Percentiles rank a stretch among this genome's conserved stretches.
Evolutionary conservation across 116 monocot species (phyloP).

Genomic region (Dioscorea cayenensis): DNA sequence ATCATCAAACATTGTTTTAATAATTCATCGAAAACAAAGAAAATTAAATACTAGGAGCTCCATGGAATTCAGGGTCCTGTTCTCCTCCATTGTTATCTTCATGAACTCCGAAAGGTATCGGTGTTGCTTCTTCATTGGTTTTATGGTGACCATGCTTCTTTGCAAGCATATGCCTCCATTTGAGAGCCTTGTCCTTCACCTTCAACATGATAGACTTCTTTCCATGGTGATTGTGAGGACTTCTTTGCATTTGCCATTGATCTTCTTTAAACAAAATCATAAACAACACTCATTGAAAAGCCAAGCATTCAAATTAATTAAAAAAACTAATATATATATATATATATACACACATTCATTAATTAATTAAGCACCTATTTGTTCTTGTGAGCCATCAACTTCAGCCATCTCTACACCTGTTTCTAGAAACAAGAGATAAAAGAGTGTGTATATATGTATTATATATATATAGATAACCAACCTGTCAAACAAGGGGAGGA

Average conservation of each 20-base stretch:
- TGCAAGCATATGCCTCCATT: neutral
- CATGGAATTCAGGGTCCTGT: neutral
- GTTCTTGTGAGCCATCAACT: neutral
- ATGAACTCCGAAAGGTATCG: neutral
- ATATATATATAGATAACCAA: too few species aligned
- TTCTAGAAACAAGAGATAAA: neutral
- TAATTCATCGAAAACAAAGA: neutral
- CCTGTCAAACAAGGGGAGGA: too few species aligned
- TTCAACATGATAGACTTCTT: conserved; percentile 1
- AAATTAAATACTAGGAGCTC: neutral
- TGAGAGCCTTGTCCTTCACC: conserved; percentile 4
- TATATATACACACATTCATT: too few species aligned
- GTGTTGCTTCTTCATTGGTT: neutral
- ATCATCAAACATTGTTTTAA: too few species aligned
- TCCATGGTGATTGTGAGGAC: neutral
- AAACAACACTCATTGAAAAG: neutral
- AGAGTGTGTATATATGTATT: too few species aligned
- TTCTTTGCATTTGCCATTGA: neutral
- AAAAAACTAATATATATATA: too few species aligned
- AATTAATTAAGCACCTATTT: neutral
- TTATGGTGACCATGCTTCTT: conserved; percentile 1
- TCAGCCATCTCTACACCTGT: neutral
- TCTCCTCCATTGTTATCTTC: neutral
- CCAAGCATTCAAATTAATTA: neutral
- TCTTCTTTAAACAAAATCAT: neutral